These are phyloP conservation scores for Parafenestella ontariensis DNA, from an alignment of 2,329 filamentous ascomycete species.

Conservation along the genomic window DNA sequence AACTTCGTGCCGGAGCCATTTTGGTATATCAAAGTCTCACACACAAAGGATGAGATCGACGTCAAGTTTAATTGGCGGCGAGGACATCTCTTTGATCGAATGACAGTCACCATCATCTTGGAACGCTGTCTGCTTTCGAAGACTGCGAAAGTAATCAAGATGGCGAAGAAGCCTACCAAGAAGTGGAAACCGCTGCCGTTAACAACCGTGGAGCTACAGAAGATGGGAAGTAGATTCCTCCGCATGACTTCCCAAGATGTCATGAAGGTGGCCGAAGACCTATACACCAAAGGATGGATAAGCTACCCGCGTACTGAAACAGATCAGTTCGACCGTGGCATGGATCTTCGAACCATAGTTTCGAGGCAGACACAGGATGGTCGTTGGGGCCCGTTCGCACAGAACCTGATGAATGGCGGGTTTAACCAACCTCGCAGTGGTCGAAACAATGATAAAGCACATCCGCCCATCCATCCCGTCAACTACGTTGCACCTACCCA, in stretches of 20 bases:
- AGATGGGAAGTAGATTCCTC: conserved; percentile 87
- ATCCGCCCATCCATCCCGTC: conserved; percentile 95
- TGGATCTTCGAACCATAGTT: conserved; percentile 80
- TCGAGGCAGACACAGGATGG: conserved; percentile 81
- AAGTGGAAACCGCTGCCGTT: conserved; percentile 94
- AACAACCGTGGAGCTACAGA: conserved; percentile 95
- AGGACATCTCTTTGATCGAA: conserved; percentile 85
- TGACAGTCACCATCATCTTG: conserved; percentile 79
- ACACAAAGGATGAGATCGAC: conserved; percentile 77
- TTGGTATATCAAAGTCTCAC: conserved; percentile 88
- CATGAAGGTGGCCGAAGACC: conserved; percentile 82
- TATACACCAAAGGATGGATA: conserved; percentile 96
- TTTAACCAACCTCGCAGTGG: conserved; percentile 85
- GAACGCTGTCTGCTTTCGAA: conserved; percentile 83
- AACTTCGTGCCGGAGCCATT: conserved; percentile 94
- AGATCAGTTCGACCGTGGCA: conserved; percentile 89
- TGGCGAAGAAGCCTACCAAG: conserved; percentile 87
- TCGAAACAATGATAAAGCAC: conserved; percentile 91
- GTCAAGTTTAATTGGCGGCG: conserved; percentile 87
- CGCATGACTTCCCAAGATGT: conserved; percentile 90
- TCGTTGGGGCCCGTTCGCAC: conserved; percentile 82
- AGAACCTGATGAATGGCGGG: conserved; percentile 73
- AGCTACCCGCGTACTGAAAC: conserved; percentile 98
- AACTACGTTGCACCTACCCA: conserved; percentile 73
- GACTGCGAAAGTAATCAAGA: conserved; percentile 79